Conservation (phyloP, 129 eudicot genomes). For the sunflower (Helianthus annuus) region HanXRQr2.0-SUNRISE NC_035437.2:162162058-162162557, state of each 20-base stretch:
- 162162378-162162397: background rate
- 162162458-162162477: background rate
- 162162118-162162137: slow-evolving; percentile 85
- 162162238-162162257: slow-evolving; percentile 56
- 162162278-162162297: slow-evolving; percentile 12
- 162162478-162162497: background rate
- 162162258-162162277: background rate
- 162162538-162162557: too few relatives aligned
- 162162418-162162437: background rate
- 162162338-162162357: slow-evolving; percentile 7
- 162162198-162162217: slow-evolving; percentile 73
- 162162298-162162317: slow-evolving; percentile 39
- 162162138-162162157: slow-evolving; percentile 78
- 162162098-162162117: slow-evolving; percentile 89
- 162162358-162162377: background rate
- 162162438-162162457: too few relatives aligned
- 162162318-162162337: slow-evolving; percentile 24
- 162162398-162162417: background rate
- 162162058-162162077: slow-evolving; percentile 95
- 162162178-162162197: slow-evolving; percentile 60
- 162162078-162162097: slow-evolving; percentile 98
- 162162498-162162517: background rate
- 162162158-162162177: slow-evolving; percentile 75
- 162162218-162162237: slow-evolving; percentile 61
- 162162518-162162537: background rate